Base-by-base conservation (phyloP, 2,329 filamentous ascomycete species). In the Trichoderma lentiforme region DNA sequence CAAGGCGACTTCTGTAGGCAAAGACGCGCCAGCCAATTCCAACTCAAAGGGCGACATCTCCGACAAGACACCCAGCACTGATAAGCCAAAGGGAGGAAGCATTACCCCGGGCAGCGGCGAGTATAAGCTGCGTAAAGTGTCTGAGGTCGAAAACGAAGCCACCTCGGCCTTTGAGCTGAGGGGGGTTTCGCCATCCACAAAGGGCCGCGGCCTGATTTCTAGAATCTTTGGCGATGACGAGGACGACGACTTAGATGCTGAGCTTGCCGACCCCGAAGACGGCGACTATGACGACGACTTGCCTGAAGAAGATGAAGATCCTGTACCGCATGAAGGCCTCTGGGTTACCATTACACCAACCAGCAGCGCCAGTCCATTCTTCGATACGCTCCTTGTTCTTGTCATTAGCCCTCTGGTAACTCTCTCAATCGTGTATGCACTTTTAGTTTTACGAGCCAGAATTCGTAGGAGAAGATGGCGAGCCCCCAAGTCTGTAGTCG, bases 341-440 rank as follows among this genome's bases (percentile, higher is more conserved):
- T 98, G 94, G 94, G 94, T 99, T n/a, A 97, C 96, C 8, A 89
- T 99, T 70, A 96, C 94, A 1, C 96, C 95, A 1, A 95, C 94
- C 0, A 95, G 90, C 81, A 95, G 94, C 74, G 92, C 92, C 6
- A 97, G 92, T 76, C 95, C 96, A 0, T 97, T 99, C 83, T 95
- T 98, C 76, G 96, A 99, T 79, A 98, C 95, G 0, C 87, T 99
- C 3, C 86, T 98, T n/a, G 94, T 99, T 9, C 86, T 99, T n/a
- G 94, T 99, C 36, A 91, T 98, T 69, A 98, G 95, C 78, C 96
- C 96, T 8, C 83, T 99, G 15, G 91, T 98, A 67, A 98, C 96
- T 1, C 83, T 99, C 77, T 97, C 94, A 4, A 91, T 98, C 6
- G 95, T 99, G 2, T 98, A 98, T 79, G 92, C 93, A 14, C 86